Base-by-base conservation (phyloP, 176 grass and related monocot species). In the Canna indica region DNA sequence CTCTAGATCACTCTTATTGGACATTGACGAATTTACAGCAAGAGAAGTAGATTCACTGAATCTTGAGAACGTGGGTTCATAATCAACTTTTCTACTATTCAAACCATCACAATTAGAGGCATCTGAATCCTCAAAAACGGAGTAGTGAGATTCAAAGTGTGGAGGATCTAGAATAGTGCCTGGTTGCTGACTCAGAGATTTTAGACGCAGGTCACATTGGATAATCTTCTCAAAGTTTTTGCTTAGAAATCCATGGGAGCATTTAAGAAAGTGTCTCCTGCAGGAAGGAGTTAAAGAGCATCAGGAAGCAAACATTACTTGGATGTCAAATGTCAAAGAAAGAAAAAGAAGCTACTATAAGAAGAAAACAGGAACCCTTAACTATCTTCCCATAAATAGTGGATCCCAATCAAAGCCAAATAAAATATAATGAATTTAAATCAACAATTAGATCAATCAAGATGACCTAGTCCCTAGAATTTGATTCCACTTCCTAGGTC, bases 151-250 rank as follows among this genome's bases (percentile, higher is more conserved):
- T 68, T 86, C 77, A 66, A 87, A 85, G 74, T 31, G 25, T 31
- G 50, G 81, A 65, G 79, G 83, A 27, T 91, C 79, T 42, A 79
- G 26, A 48, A 77, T 84, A 28, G 72, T 69, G 50, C 69, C 75
- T 50, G 79, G 77, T 13, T 87, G 88, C 44, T 50, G 77, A 42
- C 88, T 87, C 57, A 91, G 60, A 56, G 84, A 74, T 75, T 89
- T 64, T 61, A 96, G 74, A 46, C 85, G 79, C 1, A 80, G 63
- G 80, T 96, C 88, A 82, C 79, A 91, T 20, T 88, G 88, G 74
- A 87, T 50, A 57, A 96, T 77, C 64, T 96, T 96, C 64, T 96
- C 92, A 71, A 96, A 72, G 72, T 87, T 89, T 68, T 73, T 96
- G 72, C 74, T 91, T 74, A 91, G 71, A 59, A 89, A 83, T 67